Conservation (phyloP, 345 rosid species). For the Boechera retrofracta region DNA sequence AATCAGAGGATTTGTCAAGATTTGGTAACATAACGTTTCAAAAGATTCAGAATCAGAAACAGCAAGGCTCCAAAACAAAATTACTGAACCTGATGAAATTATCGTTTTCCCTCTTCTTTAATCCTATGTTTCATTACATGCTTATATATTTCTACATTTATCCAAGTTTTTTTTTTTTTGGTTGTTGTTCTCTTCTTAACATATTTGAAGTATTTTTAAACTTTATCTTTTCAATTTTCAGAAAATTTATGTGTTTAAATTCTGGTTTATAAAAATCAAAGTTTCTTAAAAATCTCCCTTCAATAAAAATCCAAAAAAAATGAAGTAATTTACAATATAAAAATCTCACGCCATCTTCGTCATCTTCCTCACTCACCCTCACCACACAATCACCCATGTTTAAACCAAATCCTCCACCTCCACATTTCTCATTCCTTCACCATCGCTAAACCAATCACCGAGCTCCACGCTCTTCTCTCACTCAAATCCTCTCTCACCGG, state of each 20-base stretch:
- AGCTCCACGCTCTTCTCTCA: slow-evolving; percentile 70
- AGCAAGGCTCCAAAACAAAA: too few relatives aligned
- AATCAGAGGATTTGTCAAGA: too few relatives aligned
- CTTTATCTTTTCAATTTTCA: not conserved
- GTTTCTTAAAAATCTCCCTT: slow-evolving; percentile 19
- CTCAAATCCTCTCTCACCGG: slow-evolving; percentile 63
- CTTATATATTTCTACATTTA: too few relatives aligned
- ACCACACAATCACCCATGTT: slow-evolving; percentile 35
- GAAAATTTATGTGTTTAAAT: not conserved
- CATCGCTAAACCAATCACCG: slow-evolving; percentile 51
- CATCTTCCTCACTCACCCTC: slow-evolving; percentile 42
- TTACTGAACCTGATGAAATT: too few relatives aligned
- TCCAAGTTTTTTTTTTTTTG: too few relatives aligned
- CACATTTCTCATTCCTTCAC: slow-evolving; percentile 47
- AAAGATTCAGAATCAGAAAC: too few relatives aligned
- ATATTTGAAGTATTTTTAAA: too few relatives aligned
- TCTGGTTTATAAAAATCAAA: not conserved
- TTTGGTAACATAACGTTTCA: too few relatives aligned
- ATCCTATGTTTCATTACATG: too few relatives aligned
- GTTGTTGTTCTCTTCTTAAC: too few relatives aligned
- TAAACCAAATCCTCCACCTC: slow-evolving; percentile 41
- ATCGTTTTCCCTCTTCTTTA: too few relatives aligned
- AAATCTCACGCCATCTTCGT: slow-evolving; percentile 16
- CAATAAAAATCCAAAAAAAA: slow-evolving; percentile 10
- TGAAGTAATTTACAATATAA: not conserved